Conservation (phyloP, 805 yeast species). For the Candida tibetensis region DNA sequence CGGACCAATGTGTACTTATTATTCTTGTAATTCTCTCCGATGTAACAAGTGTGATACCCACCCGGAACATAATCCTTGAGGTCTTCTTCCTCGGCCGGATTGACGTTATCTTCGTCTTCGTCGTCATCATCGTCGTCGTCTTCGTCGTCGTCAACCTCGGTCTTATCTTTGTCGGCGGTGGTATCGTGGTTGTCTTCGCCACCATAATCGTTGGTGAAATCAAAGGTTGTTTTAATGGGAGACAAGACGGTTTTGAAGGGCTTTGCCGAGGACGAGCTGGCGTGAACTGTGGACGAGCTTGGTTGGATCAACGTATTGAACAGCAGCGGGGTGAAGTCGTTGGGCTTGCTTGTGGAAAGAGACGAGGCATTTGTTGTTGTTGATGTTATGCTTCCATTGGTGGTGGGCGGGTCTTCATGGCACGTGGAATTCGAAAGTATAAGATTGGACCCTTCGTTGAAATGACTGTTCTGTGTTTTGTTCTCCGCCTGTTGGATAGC, state of each 20-base stretch:
- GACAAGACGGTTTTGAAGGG: conserved; percentile 36
- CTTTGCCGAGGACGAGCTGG: conserved; percentile 32
- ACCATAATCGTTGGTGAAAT: conserved; percentile 9
- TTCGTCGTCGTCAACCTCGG: conserved; percentile 7
- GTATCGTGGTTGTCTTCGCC: conserved; percentile 13
- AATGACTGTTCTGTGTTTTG: background rate
- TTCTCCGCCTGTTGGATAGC: conserved; percentile 43
- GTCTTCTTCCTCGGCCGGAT: conserved; percentile 73
- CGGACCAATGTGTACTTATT: conserved; percentile 77
- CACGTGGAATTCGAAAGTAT: conserved; percentile 18
- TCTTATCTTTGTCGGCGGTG: too few relatives aligned
- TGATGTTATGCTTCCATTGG: conserved; percentile 3
- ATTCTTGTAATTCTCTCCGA: conserved; percentile 81
- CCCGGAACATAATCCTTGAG: conserved; percentile 82
- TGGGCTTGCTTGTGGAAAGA: conserved; percentile 5
- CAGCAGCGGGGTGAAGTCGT: conserved; percentile 13
- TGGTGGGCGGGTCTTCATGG: conserved; percentile 10
- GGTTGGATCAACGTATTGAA: conserved; percentile 20
- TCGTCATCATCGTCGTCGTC: conserved; percentile 16
- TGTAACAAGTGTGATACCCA: conserved; percentile 91
- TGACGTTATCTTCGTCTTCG: conserved; percentile 23
- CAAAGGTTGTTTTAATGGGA: conserved; percentile 37
- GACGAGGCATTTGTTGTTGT: background rate
- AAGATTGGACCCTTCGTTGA: background rate
- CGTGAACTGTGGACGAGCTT: conserved; percentile 28